Evolutionary conservation across 345 rosid genomes (phyloP), one percentile per base, ranked within the genome.

Genomic region (Gossypium bickii): DNA sequence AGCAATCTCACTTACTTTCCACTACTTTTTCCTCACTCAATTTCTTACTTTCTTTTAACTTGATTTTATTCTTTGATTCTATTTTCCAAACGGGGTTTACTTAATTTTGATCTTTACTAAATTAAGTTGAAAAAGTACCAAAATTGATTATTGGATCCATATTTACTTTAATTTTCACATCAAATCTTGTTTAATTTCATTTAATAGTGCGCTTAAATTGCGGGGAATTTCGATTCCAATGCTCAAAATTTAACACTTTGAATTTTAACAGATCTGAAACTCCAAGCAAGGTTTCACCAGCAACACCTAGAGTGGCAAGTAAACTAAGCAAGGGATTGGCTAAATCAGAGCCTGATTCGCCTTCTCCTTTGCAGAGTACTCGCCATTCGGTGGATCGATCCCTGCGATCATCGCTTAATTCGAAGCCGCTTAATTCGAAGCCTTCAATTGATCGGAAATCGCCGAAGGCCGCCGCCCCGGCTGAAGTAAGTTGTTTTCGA

Each of bases 351-450:
- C 51, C 88, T 69, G 89, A 81, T 75, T 84, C 93, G 49, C 83
- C 88, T 58, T 84, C 90, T 57, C 86, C 97, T 6, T 70, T 83
- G 67, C 93, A 79, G 18, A 88, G 70, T 78, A 74, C 91, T n/a
- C 96, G 99, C 15, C 84, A 78, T 76, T 89, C 98, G 0, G 53
- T 84, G 47, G 97, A 93, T 43, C 90, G 90, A 52, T 88, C 97
- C 22, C 92, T 92, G 6, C 83, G 90, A 77, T 70, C 97, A 74
- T 64, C 97, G 7, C 78, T 86, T 55, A 77, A 80, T 79, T 86
- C 94, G 0, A 94, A 89, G 87, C 84, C 97, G 6, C 75, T 86
- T 45, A 77, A 79, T 78, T 86, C 97, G 0, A 94, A 89, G 87
- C 84, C 98, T 47, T 17, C 85, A 10, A n/a, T 74, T 77, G 97